Base-by-base conservation (phyloP, 257 asterid species). In the Leptodermis oblonga region DNA sequence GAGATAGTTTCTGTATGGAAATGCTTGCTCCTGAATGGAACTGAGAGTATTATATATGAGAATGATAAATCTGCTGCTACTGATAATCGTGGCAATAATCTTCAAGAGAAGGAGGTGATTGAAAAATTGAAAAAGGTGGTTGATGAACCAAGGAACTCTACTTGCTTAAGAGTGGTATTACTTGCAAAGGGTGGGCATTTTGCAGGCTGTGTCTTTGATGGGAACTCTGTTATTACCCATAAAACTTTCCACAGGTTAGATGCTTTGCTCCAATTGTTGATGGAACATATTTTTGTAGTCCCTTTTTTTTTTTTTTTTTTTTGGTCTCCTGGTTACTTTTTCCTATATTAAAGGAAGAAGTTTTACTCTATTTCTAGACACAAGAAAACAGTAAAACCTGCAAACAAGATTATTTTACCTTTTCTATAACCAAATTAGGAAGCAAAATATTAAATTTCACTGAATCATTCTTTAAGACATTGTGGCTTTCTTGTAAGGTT, bases 141-240 rank as follows among this genome's bases (percentile, higher is more conserved):
- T 76, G 92, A 76, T 55, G 97, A 90, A 78, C 88, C 96, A 65
- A 80, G 99, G 80, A 87, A 87, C 78, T 73, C 76, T 72, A 71
- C 90, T 45, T 52, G 68, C 55, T 77, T 93, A 80, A 86, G 97
- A 89, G 84, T 90, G 74, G 88, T 93, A 52, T 84, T 93, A 68
- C 97, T 93, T 76, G 92, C 96, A 58, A 87, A 74, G 69, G 99
- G 99, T 56, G 99, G 99, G 43, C 99, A 93, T 70, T 90, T 93
- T 86, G 97, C 97, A 68, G 99, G 99, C 34, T 88, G 97, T 69
- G 91, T 93, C 73, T 90, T 90, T 79, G 96, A 93, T 82, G 99
- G 99, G 22, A 82, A 80, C 76, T 74, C 88, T n/a, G 85, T 89
- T 51, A 83, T 93, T 79, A 90, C 95, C 41, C 90, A 87, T 77